A percentile compares a stretch with the other conserved stretches of the same genome.
Conservation (phyloP, 2,329 filamentous ascomycete species). For the Myriosclerotinia curreyana region DNA sequence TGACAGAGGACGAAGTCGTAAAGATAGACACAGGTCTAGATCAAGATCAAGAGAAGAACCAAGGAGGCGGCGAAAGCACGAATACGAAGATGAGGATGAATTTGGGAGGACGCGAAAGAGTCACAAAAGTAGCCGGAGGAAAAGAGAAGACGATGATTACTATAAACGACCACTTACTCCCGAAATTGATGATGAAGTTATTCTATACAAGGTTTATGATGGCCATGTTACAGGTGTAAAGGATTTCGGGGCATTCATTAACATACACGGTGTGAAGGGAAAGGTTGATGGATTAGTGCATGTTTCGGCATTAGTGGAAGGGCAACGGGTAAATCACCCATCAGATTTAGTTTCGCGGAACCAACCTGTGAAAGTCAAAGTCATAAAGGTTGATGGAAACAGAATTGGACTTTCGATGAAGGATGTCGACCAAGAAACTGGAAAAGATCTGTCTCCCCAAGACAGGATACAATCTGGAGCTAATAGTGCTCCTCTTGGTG, state of each 20-base stretch:
- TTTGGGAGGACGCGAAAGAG: constrained; percentile 51
- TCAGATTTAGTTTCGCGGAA: constrained; percentile 79
- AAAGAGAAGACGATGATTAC: constrained; percentile 52
- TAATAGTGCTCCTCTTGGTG: constrained; percentile 76
- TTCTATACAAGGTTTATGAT: constrained; percentile 83
- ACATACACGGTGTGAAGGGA: constrained; percentile 79
- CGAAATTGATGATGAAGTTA: constrained; percentile 77
- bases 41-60: constrained; percentile 52
- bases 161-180: constrained; percentile 64
- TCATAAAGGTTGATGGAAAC: constrained; percentile 77
- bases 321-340: constrained; percentile 85
- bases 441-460: constrained; percentile 77
- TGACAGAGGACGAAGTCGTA: constrained; percentile 39
- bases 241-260: constrained; percentile 94
- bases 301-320: constrained; percentile 81
- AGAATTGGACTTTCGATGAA: constrained; percentile 93
- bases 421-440: constrained; percentile 88
- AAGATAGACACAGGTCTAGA: constrained; percentile 48
- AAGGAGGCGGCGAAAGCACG: constrained; percentile 44
- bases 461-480: constrained; percentile 80
- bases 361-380: constrained; percentile 88
- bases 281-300: constrained; percentile 93
- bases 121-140: constrained; percentile 42
- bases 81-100: constrained; percentile 57
- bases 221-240: constrained; percentile 90